A percentile compares a stretch with the other conserved stretches of the same genome.
phyloP scores from a whole-genome alignment of 208 protist genomes.

The Porcisia deanei region DNA sequence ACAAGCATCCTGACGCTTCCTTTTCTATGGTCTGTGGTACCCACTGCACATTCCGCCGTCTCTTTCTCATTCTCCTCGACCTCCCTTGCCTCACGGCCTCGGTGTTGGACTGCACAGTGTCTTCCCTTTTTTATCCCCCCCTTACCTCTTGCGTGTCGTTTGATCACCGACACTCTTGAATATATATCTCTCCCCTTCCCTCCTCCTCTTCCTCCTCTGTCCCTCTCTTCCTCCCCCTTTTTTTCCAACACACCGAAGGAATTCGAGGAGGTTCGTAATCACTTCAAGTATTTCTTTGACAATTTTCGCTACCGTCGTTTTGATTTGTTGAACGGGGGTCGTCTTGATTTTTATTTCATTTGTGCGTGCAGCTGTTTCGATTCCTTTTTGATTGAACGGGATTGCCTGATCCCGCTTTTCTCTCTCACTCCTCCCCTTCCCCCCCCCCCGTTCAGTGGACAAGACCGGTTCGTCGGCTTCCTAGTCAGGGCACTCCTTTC shows the following conservation, averaged over 20 bases:
- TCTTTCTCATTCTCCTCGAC: neutral
- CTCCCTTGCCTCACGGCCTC: neutral
- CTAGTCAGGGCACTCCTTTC: neutral
- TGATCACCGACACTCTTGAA: conserved; percentile 3
- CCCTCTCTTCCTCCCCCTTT: too few species aligned
- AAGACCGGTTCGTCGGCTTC: neutral
- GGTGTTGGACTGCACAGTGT: neutral
- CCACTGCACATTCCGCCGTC: neutral
- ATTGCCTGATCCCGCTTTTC: neutral
- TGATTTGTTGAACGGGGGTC: neutral
- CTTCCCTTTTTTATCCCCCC: conserved; percentile 1
- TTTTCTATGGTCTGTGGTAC: neutral
- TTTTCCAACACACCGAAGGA: neutral
- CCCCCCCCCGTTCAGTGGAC: neutral
- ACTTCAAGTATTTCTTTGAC: neutral
- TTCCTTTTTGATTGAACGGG: neutral
- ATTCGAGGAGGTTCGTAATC: neutral
- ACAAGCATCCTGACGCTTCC: neutral
- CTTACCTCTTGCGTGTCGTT: neutral
- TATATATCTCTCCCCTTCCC: neutral
- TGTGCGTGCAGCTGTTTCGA: neutral
- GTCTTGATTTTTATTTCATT: neutral
- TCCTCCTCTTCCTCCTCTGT: too few species aligned
- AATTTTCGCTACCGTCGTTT: neutral
- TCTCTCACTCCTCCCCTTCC: neutral